Conservation (phyloP, 1,284 basidiomycete species). For the Pseudozyma sp. region DNA sequence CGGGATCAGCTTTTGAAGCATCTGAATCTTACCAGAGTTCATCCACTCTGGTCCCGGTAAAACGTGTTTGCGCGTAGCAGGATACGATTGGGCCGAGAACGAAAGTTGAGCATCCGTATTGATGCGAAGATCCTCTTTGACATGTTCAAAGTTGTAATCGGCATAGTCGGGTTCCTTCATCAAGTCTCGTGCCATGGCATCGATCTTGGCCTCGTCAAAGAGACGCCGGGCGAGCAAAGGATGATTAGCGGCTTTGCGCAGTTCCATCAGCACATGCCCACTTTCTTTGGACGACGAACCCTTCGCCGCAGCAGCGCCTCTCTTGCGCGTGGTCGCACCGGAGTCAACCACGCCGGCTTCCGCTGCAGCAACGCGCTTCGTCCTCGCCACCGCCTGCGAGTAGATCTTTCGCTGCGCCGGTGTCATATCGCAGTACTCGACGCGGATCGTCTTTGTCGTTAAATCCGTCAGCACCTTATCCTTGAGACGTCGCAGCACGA, state of each 20-base stretch:
- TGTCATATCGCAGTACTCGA: slow-evolving; percentile 96
- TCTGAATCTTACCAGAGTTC: slow-evolving; percentile 88
- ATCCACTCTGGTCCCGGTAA: slow-evolving; percentile 82
- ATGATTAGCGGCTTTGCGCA: slow-evolving; percentile 94
- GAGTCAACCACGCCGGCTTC: slow-evolving; percentile 69
- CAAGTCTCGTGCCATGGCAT: slow-evolving; percentile 81
- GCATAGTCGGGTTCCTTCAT: slow-evolving; percentile 84
- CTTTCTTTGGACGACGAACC: slow-evolving; percentile 33
- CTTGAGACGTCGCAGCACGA: slow-evolving; percentile 94
- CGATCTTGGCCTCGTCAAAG: slow-evolving; percentile 83
- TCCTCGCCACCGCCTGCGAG: slow-evolving; percentile 83
- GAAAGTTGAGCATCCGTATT: slow-evolving; percentile 68
- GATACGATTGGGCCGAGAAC: slow-evolving; percentile 44
- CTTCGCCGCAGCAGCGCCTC: slow-evolving; percentile 15
- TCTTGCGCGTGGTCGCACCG: slow-evolving; percentile 12
- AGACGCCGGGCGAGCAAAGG: slow-evolving; percentile 91
- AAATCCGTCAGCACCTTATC: slow-evolving; percentile 87
- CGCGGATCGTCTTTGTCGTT: slow-evolving; percentile 88
- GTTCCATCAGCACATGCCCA: slow-evolving; percentile 89
- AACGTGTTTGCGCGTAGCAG: slow-evolving; percentile 75
- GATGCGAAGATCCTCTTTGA: slow-evolving; percentile 67
- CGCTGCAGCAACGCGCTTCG: slow-evolving; percentile 76
- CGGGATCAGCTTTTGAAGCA: slow-evolving; percentile 79
- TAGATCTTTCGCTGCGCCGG: slow-evolving; percentile 85
- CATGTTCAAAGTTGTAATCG: slow-evolving; percentile 61